phyloP scores from a whole-genome alignment of 1,284 basidiomycete genomes.

The Ustilago tritici region DNA sequence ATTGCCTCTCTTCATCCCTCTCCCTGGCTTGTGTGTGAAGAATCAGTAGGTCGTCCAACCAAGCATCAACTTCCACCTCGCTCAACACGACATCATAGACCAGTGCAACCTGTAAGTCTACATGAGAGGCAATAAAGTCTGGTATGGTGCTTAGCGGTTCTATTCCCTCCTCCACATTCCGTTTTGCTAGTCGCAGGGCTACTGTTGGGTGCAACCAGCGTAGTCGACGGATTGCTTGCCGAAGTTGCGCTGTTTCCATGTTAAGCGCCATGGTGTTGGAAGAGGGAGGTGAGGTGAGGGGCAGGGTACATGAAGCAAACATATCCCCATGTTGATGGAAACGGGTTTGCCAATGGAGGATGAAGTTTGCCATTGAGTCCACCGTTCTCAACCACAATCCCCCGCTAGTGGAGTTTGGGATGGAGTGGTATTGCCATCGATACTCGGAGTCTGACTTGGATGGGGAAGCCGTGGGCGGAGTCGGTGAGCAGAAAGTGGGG shows the following conservation, averaged over 20 bases:
- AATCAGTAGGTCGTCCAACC: constrained; percentile 29
- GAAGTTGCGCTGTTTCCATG: neutral
- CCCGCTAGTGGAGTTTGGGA: no score
- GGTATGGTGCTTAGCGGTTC: constrained; percentile 8
- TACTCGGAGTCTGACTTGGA: constrained; percentile 21
- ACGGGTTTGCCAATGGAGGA: constrained; percentile 42
- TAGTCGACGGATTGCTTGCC: constrained; percentile 29
- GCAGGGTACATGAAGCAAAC: constrained; percentile 29
- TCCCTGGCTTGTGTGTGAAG: constrained; percentile 12
- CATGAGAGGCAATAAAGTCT: constrained; percentile 6
- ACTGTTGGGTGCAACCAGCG: constrained; percentile 28
- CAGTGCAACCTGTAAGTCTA: constrained; percentile 43
- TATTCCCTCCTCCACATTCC: constrained; percentile 16
- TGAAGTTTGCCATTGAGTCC: constrained; percentile 50
- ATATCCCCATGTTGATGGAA: constrained; percentile 49
- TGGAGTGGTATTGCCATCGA: constrained; percentile 13
- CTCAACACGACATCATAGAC: constrained; percentile 25
- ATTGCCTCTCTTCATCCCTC: constrained; percentile 13
- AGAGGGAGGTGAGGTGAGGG: neutral
- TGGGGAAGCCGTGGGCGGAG: constrained; percentile 1
- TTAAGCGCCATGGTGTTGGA: neutral
- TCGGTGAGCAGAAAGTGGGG: neutral
- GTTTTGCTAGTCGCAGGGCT: constrained; percentile 26
- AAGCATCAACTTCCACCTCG: constrained; percentile 20
- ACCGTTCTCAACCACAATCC: constrained; percentile 37